Conservation (phyloP, 306 rosid genomes). For the Begonia fuchsioides region DNA sequence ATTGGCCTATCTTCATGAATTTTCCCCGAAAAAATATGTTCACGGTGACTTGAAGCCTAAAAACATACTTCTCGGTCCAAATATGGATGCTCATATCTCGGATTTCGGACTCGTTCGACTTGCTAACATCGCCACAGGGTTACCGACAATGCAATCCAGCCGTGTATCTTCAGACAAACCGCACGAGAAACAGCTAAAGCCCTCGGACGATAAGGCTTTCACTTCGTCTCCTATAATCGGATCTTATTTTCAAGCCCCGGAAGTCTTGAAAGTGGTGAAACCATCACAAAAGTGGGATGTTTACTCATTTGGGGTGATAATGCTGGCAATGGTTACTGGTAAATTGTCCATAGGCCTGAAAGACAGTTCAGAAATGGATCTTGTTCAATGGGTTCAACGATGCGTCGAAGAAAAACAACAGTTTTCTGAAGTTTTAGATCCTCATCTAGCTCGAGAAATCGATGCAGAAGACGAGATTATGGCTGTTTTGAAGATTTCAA, state of each 20-base stretch:
- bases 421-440: conserved; percentile 69
- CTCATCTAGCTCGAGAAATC: conserved; percentile 44
- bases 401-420: conserved; percentile 94
- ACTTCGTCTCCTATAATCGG: no score
- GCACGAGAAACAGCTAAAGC: conserved; percentile 39
- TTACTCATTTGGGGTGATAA: conserved; percentile 81
- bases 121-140: conserved; percentile 76
- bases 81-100: conserved; percentile 69
- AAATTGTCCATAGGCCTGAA: no score
- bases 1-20: conserved; percentile 74
- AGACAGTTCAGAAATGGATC: conserved; percentile 72
- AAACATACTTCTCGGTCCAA: conserved; percentile 66
- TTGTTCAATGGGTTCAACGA: conserved; percentile 85
- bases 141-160: conserved; percentile 66
- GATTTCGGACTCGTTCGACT: conserved; percentile 97
- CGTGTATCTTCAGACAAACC: conserved; percentile 49
- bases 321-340: conserved; percentile 80
- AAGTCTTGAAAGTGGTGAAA: conserved; percentile 70
- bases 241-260: conserved; percentile 75
- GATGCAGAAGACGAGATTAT: conserved; percentile 80
- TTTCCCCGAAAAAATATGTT: conserved; percentile 89
- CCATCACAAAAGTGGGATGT: conserved; percentile 99
- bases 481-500: conserved; percentile 70
- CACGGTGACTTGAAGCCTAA: conserved; percentile 85
- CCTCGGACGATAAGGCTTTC: conserved; percentile 26